Evolutionary conservation across 176 grass and related monocot genomes (phyloP), one percentile per base, ranked within the genome.

Genomic region (Dactylis glomerata): DNA sequence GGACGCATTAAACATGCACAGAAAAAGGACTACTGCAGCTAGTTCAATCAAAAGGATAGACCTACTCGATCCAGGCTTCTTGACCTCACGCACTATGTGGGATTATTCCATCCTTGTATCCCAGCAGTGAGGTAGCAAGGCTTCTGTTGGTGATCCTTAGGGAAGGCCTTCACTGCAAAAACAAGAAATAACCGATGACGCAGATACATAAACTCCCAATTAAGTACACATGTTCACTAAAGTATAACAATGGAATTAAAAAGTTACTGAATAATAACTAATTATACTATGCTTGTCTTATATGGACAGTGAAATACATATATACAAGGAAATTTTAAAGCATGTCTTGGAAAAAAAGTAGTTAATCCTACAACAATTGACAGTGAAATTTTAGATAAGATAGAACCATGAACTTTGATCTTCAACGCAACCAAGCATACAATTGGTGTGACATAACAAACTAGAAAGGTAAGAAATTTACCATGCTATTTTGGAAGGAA

Each of bases 21-120:
- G 34, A 36, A 36, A 36, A 3, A 36, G 34, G 34, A 36, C 34
- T 3, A 36, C 34, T 36, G 34, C 34, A 36, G 34, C 34, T 36
- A 36, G 34, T 36, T 36, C 34, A 36, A 36, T 36, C 34, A 36
- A 36, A 36, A 5, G 34, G 34, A 36, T 36, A 36, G 34, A 36
- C 34, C 5, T 36, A 36, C 3, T 36, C 34, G 34, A 36, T 36
- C 34, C 34, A 36, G 34, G 34, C 34, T 36, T 36, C 34, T 36
- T 5, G 34, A 36, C 34, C 34, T 36, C 34, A 36, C 2, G 34
- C 34, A 36, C 34, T n/a, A 97, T 91, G 61, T 97, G 95, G 0
- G 95, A n/a, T 97, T 92, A 97, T 97, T 20, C 95, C 95, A 91
- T 92, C 88, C 77, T 97, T 97, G 92, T 94, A 97, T 13, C 90